phyloP scores from a whole-genome alignment of 2,329 filamentous ascomycete species.

The Aspergillus sp. region DNA sequence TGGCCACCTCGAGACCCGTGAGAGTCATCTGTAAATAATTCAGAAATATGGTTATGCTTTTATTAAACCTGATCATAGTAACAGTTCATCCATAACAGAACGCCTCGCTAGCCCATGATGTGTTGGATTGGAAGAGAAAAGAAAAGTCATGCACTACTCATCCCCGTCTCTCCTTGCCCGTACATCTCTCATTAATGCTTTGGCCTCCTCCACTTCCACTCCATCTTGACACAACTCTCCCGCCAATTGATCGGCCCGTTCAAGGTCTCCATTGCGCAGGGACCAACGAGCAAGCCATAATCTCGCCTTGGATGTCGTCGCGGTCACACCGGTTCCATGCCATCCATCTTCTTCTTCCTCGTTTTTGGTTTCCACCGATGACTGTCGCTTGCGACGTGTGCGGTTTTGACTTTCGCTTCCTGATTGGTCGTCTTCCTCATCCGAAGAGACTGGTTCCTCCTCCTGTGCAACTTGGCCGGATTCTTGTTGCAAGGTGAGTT shows the following conservation, averaged over 20 bases:
- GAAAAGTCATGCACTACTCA: constrained; percentile 4
- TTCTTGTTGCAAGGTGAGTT: constrained; percentile 88
- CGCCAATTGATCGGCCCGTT: constrained; percentile 72
- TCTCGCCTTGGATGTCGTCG: constrained; percentile 84
- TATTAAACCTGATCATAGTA: background rate
- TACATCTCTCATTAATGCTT: constrained; percentile 83
- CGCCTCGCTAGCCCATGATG: constrained; percentile 3
- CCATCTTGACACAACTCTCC: constrained; percentile 94
- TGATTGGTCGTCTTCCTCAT: constrained; percentile 28
- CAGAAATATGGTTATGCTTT: background rate
- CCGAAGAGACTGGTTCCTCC: constrained; percentile 28
- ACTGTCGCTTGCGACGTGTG: constrained; percentile 34
- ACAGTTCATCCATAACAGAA: background rate
- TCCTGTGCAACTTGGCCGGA: constrained; percentile 56
- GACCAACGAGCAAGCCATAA: constrained; percentile 89
- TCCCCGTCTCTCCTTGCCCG: constrained; percentile 64
- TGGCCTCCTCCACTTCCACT: constrained; percentile 93
- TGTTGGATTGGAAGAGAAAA: background rate
- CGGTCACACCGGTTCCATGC: constrained; percentile 75
- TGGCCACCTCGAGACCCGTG: no score
- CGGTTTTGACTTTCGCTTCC: constrained; percentile 39
- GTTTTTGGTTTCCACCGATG: constrained; percentile 24
- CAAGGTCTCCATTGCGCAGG: constrained; percentile 69
- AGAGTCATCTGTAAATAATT: background rate
- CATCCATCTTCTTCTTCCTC: constrained; percentile 37